phyloP scores from a whole-genome alignment of 345 rosid species.

The Erucastrum elatum region DNA sequence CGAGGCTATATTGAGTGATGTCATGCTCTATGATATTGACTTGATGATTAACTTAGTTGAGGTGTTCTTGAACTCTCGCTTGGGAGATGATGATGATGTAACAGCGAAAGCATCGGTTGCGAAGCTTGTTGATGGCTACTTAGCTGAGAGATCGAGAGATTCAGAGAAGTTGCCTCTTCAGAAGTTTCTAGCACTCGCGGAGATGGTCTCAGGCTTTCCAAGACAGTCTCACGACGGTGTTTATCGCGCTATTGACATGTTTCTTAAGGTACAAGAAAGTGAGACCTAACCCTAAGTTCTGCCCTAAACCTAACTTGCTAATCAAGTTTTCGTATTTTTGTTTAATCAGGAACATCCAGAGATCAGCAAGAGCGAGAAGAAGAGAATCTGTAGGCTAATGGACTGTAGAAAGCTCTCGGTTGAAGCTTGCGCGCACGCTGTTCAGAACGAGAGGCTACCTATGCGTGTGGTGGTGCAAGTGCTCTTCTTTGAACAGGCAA shows the following conservation, averaged over 20 bases:
- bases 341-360: conserved; percentile 60
- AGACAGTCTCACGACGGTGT: conserved; percentile 66
- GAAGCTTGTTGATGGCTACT: conserved; percentile 62
- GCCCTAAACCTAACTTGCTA: not conserved
- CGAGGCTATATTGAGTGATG: conserved; percentile 55
- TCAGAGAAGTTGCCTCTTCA: conserved; percentile 46
- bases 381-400: conserved; percentile 75
- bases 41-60: conserved; percentile 57
- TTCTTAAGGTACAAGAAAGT: conserved; percentile 59
- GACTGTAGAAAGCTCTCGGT: conserved; percentile 78
- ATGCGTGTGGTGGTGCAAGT: conserved; percentile 87
- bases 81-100: conserved; percentile 33
- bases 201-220: conserved; percentile 48
- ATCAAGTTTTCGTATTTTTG: not conserved
- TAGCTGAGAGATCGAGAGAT: conserved; percentile 65
- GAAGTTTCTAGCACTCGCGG: conserved; percentile 53
- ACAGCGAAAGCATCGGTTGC: conserved; percentile 49
- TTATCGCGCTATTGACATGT: conserved; percentile 74
- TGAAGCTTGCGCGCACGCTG: conserved; percentile 77
- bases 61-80: conserved; percentile 42
- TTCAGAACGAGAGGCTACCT: conserved; percentile 84
- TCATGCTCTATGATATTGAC: conserved; percentile 55
- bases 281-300: not conserved
- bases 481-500: conserved; percentile 85
- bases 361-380: conserved; percentile 66